phyloP scores from a whole-genome alignment of 192 early-diverging fungal genomes.

The Coemansia sp. region DNA sequence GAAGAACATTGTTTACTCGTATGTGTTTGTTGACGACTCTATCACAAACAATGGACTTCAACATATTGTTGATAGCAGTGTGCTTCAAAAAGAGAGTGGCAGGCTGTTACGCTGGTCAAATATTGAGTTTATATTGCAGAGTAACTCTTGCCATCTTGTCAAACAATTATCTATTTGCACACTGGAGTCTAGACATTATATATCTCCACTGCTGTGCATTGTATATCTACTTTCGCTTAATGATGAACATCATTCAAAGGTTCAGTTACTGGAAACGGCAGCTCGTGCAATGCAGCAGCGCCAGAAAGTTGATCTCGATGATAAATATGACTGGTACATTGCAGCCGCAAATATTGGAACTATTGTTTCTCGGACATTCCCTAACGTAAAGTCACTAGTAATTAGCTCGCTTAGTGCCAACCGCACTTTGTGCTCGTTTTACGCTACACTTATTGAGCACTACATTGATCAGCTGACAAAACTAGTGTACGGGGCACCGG shows the following conservation, averaged over 20 bases:
- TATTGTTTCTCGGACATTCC: neutral
- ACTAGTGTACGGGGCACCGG: neutral
- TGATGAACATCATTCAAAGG: neutral
- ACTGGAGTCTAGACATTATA: neutral
- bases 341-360: neutral
- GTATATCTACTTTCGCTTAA: neutral
- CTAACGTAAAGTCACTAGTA: neutral
- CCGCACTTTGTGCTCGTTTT: neutral
- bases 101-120: neutral
- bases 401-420: neutral
- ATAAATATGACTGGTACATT: slow-evolving; percentile 1
- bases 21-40: neutral
- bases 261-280: neutral
- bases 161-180: neutral
- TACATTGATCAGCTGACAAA: neutral
- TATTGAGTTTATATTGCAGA: neutral
- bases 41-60: neutral
- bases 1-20: neutral
- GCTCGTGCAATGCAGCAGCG: slow-evolving; percentile 5
- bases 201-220: neutral
- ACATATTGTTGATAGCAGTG: neutral
- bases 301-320: neutral
- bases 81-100: neutral
- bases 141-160: neutral
- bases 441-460: neutral